phyloP scores from a whole-genome alignment of 2,329 filamentous ascomycete species.

The Calonectria pauciramosa region DNA sequence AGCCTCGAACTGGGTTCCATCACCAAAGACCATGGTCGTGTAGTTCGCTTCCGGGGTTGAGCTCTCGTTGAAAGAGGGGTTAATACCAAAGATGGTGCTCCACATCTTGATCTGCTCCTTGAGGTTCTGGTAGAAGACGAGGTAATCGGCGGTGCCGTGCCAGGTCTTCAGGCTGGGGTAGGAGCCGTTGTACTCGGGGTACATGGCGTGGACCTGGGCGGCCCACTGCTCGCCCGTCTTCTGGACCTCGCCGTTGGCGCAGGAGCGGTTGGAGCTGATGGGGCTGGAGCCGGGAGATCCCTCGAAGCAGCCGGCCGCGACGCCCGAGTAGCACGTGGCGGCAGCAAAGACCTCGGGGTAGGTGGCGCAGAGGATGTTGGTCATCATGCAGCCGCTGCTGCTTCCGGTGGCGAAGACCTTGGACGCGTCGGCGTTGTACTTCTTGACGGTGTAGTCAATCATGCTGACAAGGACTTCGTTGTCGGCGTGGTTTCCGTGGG shows the following conservation, averaged over 20 bases:
- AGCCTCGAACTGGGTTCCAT: slow-evolving; percentile 7
- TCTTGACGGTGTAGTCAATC: slow-evolving; percentile 4
- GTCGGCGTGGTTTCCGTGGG: slow-evolving; percentile 2
- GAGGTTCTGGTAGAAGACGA: slow-evolving; percentile 17
- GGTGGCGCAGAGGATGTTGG: slow-evolving; percentile 11
- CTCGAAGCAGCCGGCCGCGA: slow-evolving; percentile 10
- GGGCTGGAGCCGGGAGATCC: slow-evolving; percentile 6
- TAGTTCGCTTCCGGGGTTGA: neutral
- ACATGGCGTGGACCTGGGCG: slow-evolving; percentile 10
- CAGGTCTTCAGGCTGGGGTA: slow-evolving; percentile 16
- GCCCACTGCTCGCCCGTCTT: slow-evolving; percentile 18
- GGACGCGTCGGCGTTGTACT: neutral
- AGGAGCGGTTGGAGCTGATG: slow-evolving; percentile 12
- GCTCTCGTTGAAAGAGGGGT: neutral
- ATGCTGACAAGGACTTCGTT: slow-evolving; percentile 14
- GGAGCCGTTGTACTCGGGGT: neutral
- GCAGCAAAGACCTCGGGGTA: slow-evolving; percentile 1
- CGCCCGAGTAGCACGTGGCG: slow-evolving; percentile 10
- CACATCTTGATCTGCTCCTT: slow-evolving; percentile 18
- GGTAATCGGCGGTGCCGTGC: slow-evolving; percentile 9
- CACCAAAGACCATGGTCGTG: slow-evolving; percentile 6
- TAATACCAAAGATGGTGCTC: neutral
- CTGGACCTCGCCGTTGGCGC: neutral
- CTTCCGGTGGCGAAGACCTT: slow-evolving; percentile 2
- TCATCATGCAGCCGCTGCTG: slow-evolving; percentile 18